phyloP scores from a whole-genome alignment of 176 grass and related monocot species.

The Avena insularis region DNA sequence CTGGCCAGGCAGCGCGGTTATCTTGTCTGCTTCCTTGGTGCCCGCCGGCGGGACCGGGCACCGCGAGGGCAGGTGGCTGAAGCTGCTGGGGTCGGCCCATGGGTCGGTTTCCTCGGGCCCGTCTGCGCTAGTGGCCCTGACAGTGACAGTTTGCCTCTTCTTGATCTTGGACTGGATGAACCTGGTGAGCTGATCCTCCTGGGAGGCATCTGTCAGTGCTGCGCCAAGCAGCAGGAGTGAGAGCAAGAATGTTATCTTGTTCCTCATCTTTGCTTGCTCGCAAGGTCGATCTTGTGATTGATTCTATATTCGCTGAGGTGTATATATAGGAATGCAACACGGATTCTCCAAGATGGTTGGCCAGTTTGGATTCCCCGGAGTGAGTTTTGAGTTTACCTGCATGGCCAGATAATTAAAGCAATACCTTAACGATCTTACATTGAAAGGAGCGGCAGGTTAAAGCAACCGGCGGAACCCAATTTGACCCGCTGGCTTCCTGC shows the following conservation, averaged over 20 bases:
- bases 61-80: conserved; percentile 21
- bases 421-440: too few relatives aligned
- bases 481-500: neutral
- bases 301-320: neutral
- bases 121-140: neutral
- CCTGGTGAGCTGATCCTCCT: conserved; percentile 37
- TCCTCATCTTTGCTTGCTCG: neutral
- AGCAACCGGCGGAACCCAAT: neutral
- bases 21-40: conserved; percentile 42
- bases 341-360: conserved; percentile 2
- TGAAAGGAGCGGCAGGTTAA: too few relatives aligned
- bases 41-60: conserved; percentile 7
- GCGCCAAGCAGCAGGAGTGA: conserved; percentile 1
- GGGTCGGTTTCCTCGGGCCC: neutral
- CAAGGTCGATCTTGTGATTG: neutral
- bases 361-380: neutral
- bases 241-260: neutral
- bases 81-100: conserved; percentile 12
- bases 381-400: neutral
- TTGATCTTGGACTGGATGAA: conserved; percentile 33
- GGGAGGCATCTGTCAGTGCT: conserved; percentile 20
- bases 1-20: conserved; percentile 54
- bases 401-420: neutral
- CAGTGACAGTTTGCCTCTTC: neutral
- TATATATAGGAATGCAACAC: conserved; percentile 23